Evolutionary conservation across 208 protist genomes (phyloP).

Genomic region (Trichomonas gallinae): DNA sequence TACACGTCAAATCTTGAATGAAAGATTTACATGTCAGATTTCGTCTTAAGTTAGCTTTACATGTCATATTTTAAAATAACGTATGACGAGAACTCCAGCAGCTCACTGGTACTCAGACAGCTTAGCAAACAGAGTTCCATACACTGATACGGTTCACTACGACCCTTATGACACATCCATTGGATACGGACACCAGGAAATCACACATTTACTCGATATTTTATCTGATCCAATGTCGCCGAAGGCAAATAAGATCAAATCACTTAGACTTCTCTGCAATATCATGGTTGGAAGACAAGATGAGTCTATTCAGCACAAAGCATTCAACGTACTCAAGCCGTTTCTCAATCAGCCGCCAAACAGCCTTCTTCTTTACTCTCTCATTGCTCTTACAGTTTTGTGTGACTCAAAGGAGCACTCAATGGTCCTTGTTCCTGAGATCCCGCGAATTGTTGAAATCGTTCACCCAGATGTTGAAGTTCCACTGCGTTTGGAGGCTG

Average conservation of each 20-base stretch:
- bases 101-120: not conserved
- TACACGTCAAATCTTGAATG: too few species aligned
- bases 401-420: not conserved
- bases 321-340: not conserved
- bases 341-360: not conserved
- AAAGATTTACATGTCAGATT: too few species aligned
- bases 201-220: not conserved
- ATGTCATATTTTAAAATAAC: too few species aligned
- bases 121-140: not conserved
- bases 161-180: not conserved
- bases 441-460: slow-evolving; percentile 12
- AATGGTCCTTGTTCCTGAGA: not conserved
- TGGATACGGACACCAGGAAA: not conserved
- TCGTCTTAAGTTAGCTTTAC: too few species aligned
- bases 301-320: not conserved
- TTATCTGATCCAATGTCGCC: not conserved
- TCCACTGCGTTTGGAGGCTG: not conserved
- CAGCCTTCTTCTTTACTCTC: not conserved
- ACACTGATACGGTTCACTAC: not conserved
- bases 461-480: not conserved
- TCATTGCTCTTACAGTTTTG: not conserved
- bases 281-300: not conserved
- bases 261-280: not conserved
- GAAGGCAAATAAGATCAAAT: not conserved
- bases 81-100: not conserved